Evolutionary conservation across 768 basidiomycete genomes (phyloP).

Genomic region (Naganishia friedmannii): DNA sequence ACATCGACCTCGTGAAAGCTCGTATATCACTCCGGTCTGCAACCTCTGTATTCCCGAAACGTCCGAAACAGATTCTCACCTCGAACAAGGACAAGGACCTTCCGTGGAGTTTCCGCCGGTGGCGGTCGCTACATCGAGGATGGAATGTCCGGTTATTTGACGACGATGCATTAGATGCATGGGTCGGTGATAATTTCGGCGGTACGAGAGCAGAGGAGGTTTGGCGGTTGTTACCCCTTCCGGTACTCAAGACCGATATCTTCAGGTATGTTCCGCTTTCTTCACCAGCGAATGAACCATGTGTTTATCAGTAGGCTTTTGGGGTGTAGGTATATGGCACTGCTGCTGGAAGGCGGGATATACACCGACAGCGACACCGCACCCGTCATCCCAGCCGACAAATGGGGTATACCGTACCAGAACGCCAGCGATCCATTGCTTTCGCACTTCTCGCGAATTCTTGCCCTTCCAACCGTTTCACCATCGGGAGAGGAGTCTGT

Average conservation of each 20-base stretch:
- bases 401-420: slow-evolving; percentile 40
- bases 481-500: neutral
- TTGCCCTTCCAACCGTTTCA: slow-evolving; percentile 32
- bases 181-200: slow-evolving; percentile 38
- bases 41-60: slow-evolving; percentile 25
- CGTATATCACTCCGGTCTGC: slow-evolving; percentile 37
- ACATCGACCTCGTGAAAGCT: slow-evolving; percentile 34
- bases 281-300: too few relatives aligned
- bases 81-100: slow-evolving; percentile 33
- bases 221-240: slow-evolving; percentile 38
- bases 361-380: slow-evolving; percentile 40
- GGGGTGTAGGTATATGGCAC: slow-evolving; percentile 36
- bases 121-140: slow-evolving; percentile 39
- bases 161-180: slow-evolving; percentile 35
- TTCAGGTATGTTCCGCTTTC: slow-evolving; percentile 32
- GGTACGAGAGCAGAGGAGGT: slow-evolving; percentile 37
- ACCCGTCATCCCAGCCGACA: slow-evolving; percentile 42
- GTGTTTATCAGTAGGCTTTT: neutral
- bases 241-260: slow-evolving; percentile 41
- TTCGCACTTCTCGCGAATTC: slow-evolving; percentile 37
- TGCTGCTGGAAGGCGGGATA: slow-evolving; percentile 44
- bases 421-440: slow-evolving; percentile 35
- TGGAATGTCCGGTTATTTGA: slow-evolving; percentile 41
- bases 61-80: slow-evolving; percentile 37
- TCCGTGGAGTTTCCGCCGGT: slow-evolving; percentile 36